Percentiles rank a stretch among this genome's conserved stretches.
Conservation (phyloP, 305 asterid genomes). For the Fraxinus angustifolia region DNA sequence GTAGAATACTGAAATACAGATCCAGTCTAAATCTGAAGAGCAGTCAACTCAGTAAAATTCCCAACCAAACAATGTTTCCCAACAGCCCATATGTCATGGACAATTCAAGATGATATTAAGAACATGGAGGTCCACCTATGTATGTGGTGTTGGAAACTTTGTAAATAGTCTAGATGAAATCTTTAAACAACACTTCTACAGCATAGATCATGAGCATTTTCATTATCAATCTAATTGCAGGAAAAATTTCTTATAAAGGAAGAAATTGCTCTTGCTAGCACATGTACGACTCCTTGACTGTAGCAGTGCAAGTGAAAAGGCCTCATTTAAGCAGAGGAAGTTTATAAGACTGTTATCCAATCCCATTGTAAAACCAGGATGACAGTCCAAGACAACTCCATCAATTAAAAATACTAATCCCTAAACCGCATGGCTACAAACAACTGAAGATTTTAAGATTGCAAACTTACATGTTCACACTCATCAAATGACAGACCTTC, state of each 20-base stretch:
- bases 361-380: constrained; percentile 18
- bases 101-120: neutral
- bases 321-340: constrained; percentile 8
- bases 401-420: constrained; percentile 4
- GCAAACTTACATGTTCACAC: constrained; percentile 69
- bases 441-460: constrained; percentile 21
- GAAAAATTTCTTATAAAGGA: neutral
- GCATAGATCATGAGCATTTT: constrained; percentile 12
- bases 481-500: constrained; percentile 89
- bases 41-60: neutral
- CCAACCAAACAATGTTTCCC: neutral
- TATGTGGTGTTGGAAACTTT: constrained; percentile 5
- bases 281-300: constrained; percentile 14
- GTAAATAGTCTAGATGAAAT: neutral
- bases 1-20: neutral
- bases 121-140: neutral
- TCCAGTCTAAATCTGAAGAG: neutral
- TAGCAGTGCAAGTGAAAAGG: constrained; percentile 17
- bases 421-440: constrained; percentile 14
- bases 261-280: constrained; percentile 3
- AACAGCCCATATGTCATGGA: constrained; percentile 2
- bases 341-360: neutral
- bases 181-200: neutral
- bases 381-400: constrained; percentile 15
- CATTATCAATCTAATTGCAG: constrained; percentile 15